Conservation (phyloP, 1,284 basidiomycete species). For the Thelephora terrestris region DNA sequence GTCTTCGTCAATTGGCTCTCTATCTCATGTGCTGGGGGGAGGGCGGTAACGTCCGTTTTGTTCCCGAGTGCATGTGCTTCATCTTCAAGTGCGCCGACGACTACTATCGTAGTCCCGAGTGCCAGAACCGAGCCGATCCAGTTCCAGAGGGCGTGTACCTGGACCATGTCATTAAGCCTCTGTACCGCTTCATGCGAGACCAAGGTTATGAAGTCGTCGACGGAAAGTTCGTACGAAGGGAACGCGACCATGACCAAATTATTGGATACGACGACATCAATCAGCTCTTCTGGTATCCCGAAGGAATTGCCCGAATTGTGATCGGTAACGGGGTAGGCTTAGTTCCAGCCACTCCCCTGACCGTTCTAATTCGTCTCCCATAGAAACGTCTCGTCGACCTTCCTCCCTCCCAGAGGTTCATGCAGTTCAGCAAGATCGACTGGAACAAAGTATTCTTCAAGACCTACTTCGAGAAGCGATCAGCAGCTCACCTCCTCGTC, state of each 20-base stretch:
- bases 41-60: constrained; percentile 94
- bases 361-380: constrained; percentile 5
- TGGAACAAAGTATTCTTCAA: constrained; percentile 95
- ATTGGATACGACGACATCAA: constrained; percentile 99
- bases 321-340: constrained; percentile 72
- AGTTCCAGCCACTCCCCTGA: not conserved
- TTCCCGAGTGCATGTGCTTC: constrained; percentile 96
- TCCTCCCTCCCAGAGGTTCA: constrained; percentile 83
- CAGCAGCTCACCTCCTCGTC: constrained; percentile 84
- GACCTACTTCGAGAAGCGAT: constrained; percentile 92
- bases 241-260: constrained; percentile 91
- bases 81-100: constrained; percentile 99
- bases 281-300: constrained; percentile 99
- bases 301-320: constrained; percentile 89
- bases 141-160: constrained; percentile 95
- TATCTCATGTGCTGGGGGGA: constrained; percentile 98
- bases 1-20: constrained; percentile 91
- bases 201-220: constrained; percentile 96
- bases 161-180: constrained; percentile 84
- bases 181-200: constrained; percentile 95
- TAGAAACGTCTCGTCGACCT: constrained; percentile 85
- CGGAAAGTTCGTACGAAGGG: constrained; percentile 89
- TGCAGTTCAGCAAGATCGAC: constrained; percentile 83
- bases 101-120: constrained; percentile 97
- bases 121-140: constrained; percentile 90